Base-by-base conservation (phyloP, 192 early-diverging fungal genomes). In the Chytriomyces hyalinus region DNA sequence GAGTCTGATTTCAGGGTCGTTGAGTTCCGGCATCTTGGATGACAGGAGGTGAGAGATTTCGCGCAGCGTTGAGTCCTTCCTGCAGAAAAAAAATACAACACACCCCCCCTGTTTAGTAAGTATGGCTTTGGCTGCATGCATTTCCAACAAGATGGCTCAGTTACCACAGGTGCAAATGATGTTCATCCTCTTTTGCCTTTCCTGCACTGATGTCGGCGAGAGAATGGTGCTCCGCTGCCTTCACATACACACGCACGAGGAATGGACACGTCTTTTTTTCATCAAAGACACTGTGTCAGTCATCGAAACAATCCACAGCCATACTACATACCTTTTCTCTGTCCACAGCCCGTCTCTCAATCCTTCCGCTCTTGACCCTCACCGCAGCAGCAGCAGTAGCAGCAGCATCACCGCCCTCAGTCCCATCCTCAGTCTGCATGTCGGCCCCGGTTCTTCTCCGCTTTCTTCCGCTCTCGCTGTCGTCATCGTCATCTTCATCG, bases 31-130 rank as follows among this genome's bases (percentile, higher is more conserved):
- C 36, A 43, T 61, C 8, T 9, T 10, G 45, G 7, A 20, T 3
- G 71, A 9, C 7, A 73, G 36, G 26, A 73, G 71, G 53, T 59
- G 49, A 9, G 71, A 28, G 44, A 73, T 9, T 48, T 73, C 71
- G 28, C 71, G 28, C 43, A 73, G 71, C 2, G 71, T 45, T 3
- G 71, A 22, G 53, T 73, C 60, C 26, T 62, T 73, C 71, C 71
- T 73, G 45, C 9, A 22, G n/a, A 8, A 10, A 28, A 65, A 65
- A 22, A 15, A 65, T 36, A 36, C 36, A 36, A 36, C 28, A 36
- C 24, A 26, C 24, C 36, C 36, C 36, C 36, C 36, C 36, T 36
- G 13, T 57, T 57, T 13, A n/a, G 53, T 20, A 20, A 57, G 20
- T 4, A 57, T 57, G 53, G 20, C 20, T 57, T 13, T 57, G 53